Evolutionary conservation across 2,329 filamentous ascomycete species (phyloP).

Genomic region (Epichloe bromicola): DNA sequence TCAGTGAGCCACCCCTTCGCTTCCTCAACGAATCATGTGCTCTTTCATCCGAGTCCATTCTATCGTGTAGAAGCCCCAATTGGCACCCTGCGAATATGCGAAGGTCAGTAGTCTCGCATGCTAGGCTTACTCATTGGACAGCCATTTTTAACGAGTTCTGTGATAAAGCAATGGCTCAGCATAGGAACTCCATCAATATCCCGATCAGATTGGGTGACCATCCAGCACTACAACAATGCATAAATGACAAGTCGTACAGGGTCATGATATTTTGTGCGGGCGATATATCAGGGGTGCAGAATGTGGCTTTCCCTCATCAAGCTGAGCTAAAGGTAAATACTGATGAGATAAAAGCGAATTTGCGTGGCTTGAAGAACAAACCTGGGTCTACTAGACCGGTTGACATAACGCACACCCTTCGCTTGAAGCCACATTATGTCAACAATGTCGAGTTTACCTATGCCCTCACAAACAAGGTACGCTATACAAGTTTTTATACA

Average conservation of each 20-base stretch:
- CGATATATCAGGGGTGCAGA: conserved; percentile 50
- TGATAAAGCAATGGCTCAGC: conserved; percentile 39
- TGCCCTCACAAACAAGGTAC: conserved; percentile 76
- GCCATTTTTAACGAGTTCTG: conserved; percentile 7
- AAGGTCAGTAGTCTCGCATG: conserved; percentile 41
- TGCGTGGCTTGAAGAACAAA: conserved; percentile 90
- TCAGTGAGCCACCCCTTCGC: conserved; percentile 9
- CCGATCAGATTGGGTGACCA: conserved; percentile 36
- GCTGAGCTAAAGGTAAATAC: conserved; percentile 85
- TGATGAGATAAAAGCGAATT: conserved; percentile 80
- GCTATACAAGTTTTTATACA: conserved; percentile 13
- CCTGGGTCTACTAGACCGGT: conserved; percentile 87
- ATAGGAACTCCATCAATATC: conserved; percentile 35
- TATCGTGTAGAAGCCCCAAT: conserved; percentile 58
- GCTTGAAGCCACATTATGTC: conserved; percentile 52
- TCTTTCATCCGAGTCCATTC: conserved; percentile 68
- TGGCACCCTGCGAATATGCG: conserved; percentile 52
- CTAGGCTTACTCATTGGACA: conserved; percentile 16
- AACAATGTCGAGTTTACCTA: conserved; percentile 83
- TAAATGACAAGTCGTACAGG: conserved; percentile 47
- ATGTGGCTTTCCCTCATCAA: conserved; percentile 83
- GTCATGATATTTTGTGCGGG: conserved; percentile 76
- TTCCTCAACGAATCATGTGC: conserved; percentile 9
- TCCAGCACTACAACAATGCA: conserved; percentile 40
- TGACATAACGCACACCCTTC: conserved; percentile 70